Base-by-base conservation (phyloP, 2,329 filamentous ascomycete species). In the Aspergillus sp. region DNA sequence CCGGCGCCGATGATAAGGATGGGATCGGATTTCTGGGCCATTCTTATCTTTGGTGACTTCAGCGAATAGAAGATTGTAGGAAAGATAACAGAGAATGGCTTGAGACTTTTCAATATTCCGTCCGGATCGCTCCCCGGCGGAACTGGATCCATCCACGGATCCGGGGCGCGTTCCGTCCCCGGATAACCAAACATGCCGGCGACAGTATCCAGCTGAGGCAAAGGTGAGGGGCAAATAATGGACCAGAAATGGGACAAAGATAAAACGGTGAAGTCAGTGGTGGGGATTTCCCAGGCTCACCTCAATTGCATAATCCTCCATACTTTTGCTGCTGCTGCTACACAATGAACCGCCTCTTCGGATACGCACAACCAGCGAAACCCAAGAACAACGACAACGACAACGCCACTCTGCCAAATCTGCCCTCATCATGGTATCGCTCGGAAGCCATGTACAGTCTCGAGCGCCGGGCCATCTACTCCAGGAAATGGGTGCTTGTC, bases 381-480 rank as follows among this genome's bases (percentile, higher is more conserved):
- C 62, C 55, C n/a, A 21, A 46, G 6, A 46, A 70, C 40, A 61
- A 55, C 62, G 67, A 73, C 64, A 46, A 70, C 40, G 62, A 55
- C 62, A 67, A 73, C 64, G 64, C 62, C 47, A 63, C 77, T 47
- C 67, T 75, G 33, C 71, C 74, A 17, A 75, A 81, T 17, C 68
- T 85, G 2, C 82, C 82, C 2, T 75, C 73, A 8, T 79, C 78
- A 15, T 84, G 82, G 82, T 85, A 81, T 57, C 69, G 66, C 2
- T 71, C 68, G 0, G 56, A 64, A 37, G 65, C 67, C 17, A 67
- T 85, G 75, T 84, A 82, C 63, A 77, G 84, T 64, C 79, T 85
- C 1, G 83, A 85, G 67, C 73, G 80, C 27, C 78, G 83, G 14
- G 80, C 82, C 47, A 82, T 85, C 65, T 85, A 84, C 68, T 85